Evolutionary conservation across 352 stramenopile genomes (phyloP).

Genomic region (Pythium aphanidermatum): DNA sequence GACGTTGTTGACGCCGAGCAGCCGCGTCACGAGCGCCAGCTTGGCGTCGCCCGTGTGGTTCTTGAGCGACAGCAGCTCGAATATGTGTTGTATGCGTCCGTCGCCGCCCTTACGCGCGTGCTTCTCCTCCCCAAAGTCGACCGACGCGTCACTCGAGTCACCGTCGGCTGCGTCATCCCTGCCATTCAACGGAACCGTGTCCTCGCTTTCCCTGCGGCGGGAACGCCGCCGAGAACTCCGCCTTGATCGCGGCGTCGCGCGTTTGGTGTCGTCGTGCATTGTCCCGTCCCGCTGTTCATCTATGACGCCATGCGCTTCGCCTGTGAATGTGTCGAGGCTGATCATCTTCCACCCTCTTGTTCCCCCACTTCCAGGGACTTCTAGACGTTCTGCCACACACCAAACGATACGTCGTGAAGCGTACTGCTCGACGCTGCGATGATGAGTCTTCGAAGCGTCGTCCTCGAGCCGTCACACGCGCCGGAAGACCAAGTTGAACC

Average conservation of each 20-base stretch:
- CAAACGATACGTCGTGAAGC: neutral
- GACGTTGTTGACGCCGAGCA: constrained; percentile 48
- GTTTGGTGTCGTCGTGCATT: constrained; percentile 6
- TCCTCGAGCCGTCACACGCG: no score
- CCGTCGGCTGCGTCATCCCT: constrained; percentile 8
- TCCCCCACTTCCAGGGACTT: no score
- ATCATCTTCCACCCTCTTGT: constrained; percentile 61
- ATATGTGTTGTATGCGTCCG: constrained; percentile 38
- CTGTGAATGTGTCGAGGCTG: constrained; percentile 74
- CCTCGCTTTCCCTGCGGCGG: constrained; percentile 6
- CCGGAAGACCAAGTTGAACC: no score
- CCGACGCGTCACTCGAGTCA: constrained; percentile 21
- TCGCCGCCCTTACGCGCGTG: constrained; percentile 1
- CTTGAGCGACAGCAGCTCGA: constrained; percentile 60
- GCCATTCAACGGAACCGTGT: constrained; percentile 7
- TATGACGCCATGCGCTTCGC: constrained; percentile 19
- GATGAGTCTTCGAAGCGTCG: no score
- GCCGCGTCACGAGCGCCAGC: constrained; percentile 45
- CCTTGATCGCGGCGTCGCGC: neutral
- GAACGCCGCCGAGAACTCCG: constrained; percentile 14
- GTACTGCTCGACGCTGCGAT: neutral
- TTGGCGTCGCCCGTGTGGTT: constrained; percentile 43
- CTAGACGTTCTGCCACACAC: neutral
- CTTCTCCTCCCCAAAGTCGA: constrained; percentile 4
- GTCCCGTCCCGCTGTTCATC: constrained; percentile 31